Evolutionary conservation across 441 rosid species (phyloP), one percentile per base, ranked within the genome.

Genomic region (Croton laevigatus): DNA sequence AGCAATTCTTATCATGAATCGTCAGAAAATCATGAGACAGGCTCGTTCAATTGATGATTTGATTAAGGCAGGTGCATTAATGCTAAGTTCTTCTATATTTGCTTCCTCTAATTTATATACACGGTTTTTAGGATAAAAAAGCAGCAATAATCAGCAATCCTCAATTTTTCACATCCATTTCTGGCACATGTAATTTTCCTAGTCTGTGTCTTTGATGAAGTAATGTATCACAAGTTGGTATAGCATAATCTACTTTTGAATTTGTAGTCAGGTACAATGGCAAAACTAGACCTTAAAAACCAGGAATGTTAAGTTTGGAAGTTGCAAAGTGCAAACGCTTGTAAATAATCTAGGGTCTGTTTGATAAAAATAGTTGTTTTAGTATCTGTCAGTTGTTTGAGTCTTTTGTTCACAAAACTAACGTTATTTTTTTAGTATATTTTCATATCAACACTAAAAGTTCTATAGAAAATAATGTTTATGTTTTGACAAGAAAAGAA

Each of bases 31-130:
- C 79, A 80, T 93, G 5, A 87, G 81, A 85, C 93, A 88, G 84
- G 83, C 98, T 66, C 88, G 75, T 22, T 91, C 98, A 27, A 82
- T 91, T 58, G 98, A 93, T 75, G 98, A 93, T 81, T 82, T 91
- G 93, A 93, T 93, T 73, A 92, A 91, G 97, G 98, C 81, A 84
- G 69, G 83, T 77, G 59, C 62, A 59, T 69, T 78, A 48, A 51
- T 52, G 27, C 49, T 17, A 60, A 27, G 59, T 58, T 19, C 34
- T 66, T 57, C 38, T 69, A 66, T 75, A 57, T 12, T 52, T n/a
- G 71, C 60, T 60, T 54, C 64, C 42, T 40, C 20, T 66, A 59
- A 52, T 58, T 69, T 22, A 62, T 51, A 20, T 52, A 16, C 38
- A 0, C 3, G 3, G 5, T 63, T 17, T 65, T 34, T 65, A n/a